These are phyloP conservation scores for Vinca minor DNA, from an alignment of 257 asterid genomes.

Conservation along the genomic window DNA sequence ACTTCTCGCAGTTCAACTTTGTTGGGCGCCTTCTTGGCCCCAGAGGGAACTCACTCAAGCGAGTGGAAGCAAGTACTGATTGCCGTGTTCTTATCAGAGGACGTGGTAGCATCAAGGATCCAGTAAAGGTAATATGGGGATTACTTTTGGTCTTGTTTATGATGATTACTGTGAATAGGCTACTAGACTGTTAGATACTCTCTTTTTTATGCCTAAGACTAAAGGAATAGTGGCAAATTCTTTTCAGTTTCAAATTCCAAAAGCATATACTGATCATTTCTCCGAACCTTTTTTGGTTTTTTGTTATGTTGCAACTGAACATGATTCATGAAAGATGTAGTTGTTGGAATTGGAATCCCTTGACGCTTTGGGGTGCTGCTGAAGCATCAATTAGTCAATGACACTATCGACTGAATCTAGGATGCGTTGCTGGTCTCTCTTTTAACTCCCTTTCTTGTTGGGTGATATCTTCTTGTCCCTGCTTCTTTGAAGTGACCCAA, in stretches of 20 bases:
- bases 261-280: background rate
- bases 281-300: background rate
- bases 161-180: background rate
- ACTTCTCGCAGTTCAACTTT: constrained; percentile 67
- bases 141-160: constrained; percentile 1
- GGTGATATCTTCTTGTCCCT: background rate
- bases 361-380: background rate
- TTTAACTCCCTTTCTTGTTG: background rate
- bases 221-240: background rate
- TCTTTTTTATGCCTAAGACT: background rate
- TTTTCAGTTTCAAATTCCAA: background rate
- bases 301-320: background rate
- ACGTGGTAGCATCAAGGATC: constrained; percentile 98
- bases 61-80: constrained; percentile 89
- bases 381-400: background rate
- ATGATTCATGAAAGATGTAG: background rate
- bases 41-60: constrained; percentile 95
- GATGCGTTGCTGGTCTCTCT: background rate
- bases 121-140: constrained; percentile 47
- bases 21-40: constrained; percentile 99
- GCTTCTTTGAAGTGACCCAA: background rate
- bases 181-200: background rate
- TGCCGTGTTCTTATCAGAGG: constrained; percentile 98
- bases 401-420: too few relatives aligned
- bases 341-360: background rate